These are phyloP conservation scores for Phytophthora agathidicida DNA, from an alignment of 352 stramenopile species.

Conservation along the genomic window DNA sequence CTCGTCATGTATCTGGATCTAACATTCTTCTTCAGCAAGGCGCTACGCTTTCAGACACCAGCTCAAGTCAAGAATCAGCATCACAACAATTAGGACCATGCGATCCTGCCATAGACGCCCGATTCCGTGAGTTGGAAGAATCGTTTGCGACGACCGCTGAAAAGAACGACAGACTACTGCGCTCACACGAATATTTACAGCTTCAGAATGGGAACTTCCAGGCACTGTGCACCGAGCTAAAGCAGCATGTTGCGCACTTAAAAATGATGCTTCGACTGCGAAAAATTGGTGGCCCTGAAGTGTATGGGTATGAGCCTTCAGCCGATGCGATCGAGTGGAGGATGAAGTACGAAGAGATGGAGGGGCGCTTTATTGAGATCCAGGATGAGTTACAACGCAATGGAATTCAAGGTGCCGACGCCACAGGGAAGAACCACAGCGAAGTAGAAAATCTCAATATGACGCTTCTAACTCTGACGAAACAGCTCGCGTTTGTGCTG, in stretches of 20 bases:
- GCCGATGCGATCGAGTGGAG: conserved; percentile 83
- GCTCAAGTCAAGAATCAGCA: conserved; percentile 22
- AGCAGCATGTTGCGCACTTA: conserved; percentile 61
- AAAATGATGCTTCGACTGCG: conserved; percentile 63
- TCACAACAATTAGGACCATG: conserved; percentile 14
- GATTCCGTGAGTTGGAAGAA: conserved; percentile 70
- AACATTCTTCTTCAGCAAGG: conserved; percentile 20
- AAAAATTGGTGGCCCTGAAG: conserved; percentile 25
- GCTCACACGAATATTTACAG: conserved; percentile 61
- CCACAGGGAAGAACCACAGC: conserved; percentile 17
- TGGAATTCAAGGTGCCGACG: conserved; percentile 7
- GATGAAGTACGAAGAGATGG: conserved; percentile 84
- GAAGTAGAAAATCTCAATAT: conserved; percentile 71
- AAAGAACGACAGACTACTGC: conserved; percentile 58
- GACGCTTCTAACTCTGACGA: conserved; percentile 67
- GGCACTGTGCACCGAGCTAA: conserved; percentile 58
- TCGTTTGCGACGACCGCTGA: conserved; percentile 65
- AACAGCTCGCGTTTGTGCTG: conserved; percentile 70
- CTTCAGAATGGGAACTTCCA: conserved; percentile 61
- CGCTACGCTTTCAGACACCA: conserved; percentile 1
- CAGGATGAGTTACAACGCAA: conserved; percentile 51
- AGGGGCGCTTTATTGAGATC: conserved; percentile 59
- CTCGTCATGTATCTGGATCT: conserved; percentile 24
- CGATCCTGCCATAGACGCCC: conserved; percentile 44
- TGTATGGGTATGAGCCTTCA: conserved; percentile 62